Conservation (phyloP, 805 yeast species). For the Yarrowia alimentaria region DNA sequence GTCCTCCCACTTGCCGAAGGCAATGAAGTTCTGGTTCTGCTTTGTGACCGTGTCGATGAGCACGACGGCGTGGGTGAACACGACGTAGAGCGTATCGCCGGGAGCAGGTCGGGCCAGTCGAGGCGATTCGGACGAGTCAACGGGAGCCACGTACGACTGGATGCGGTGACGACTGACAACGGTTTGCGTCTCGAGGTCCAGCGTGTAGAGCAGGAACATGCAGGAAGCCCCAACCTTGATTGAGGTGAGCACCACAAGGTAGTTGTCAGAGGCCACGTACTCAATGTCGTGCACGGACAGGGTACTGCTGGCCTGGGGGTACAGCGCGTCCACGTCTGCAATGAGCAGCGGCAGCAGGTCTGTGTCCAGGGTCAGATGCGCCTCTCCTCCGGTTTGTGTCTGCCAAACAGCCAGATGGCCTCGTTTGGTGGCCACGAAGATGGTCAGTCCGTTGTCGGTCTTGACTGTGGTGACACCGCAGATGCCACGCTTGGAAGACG, state of each 20-base stretch:
- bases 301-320: too few relatives aligned
- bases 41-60: conserved; percentile 58
- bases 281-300: conserved; percentile 60
- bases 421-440: conserved; percentile 44
- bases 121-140: conserved; percentile 43
- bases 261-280: conserved; percentile 45
- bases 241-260: conserved; percentile 52
- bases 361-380: conserved; percentile 42
- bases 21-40: conserved; percentile 37
- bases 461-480: not conserved
- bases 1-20: conserved; percentile 73
- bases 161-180: conserved; percentile 66
- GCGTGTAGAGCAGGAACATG: conserved; percentile 52
- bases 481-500: conserved; percentile 3
- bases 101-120: conserved; percentile 53
- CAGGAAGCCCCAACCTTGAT: conserved; percentile 41
- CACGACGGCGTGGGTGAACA: conserved; percentile 59
- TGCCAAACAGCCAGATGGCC: conserved; percentile 54
- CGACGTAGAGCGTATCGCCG: conserved; percentile 57
- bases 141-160: conserved; percentile 44
- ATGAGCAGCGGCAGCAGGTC: conserved; percentile 42
- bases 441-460: conserved; percentile 10
- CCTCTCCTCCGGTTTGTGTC: conserved; percentile 47
- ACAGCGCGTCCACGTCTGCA: conserved; percentile 46
- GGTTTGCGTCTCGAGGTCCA: conserved; percentile 48